Base-by-base conservation (phyloP, 2,329 filamentous ascomycete genomes). In the Leptographium radiaticola region DNA sequence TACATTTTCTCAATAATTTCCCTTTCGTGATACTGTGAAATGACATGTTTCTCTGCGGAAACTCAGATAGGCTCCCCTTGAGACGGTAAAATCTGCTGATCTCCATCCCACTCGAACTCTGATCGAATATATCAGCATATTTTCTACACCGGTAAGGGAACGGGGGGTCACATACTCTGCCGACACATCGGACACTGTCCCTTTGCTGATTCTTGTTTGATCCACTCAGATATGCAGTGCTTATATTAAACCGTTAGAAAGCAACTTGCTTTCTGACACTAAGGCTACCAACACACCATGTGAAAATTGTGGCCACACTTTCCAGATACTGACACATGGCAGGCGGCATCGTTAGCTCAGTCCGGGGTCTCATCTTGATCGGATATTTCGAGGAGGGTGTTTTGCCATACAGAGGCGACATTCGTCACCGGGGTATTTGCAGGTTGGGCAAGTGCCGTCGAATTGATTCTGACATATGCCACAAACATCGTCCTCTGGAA, bases 391-490 rank as follows among this genome's bases (percentile, higher is more conserved):
- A n/a, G 25, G 11, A 45, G 16, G 39, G 15, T 4, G 10, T 1
- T 30, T 38, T 33, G 8, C 9, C 84, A 68, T 72, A 96, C 91
- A 76, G 56, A 98, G 76, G 56, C 87, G 87, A 71, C 93, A 98
- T 66, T 96, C 90, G 64, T 98, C 93, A 55, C 93, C 93, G 15
- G 93, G 93, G 66, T 89, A 97, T 76, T 94, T 95, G 82, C 93
- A 98, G 53, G 89, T 94, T 48, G 93, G 90, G 73, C 93, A 98
- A 31, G 93, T 97, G 56, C 90, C 91, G 67, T 98, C 93, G 66
- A 97, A 98, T 64, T 95, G 87, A 58, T 95, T 90, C 66, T 95
- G 91, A 71, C 93, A 98, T 71, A 98, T 98, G 63, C 93, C 93
- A 63, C 93, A 98, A 58, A 97, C 90, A 67, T 98, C 91, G 71